Base-by-base conservation (phyloP, 2,329 filamentous ascomycete genomes). In the Botrytis byssoidea region DNA sequence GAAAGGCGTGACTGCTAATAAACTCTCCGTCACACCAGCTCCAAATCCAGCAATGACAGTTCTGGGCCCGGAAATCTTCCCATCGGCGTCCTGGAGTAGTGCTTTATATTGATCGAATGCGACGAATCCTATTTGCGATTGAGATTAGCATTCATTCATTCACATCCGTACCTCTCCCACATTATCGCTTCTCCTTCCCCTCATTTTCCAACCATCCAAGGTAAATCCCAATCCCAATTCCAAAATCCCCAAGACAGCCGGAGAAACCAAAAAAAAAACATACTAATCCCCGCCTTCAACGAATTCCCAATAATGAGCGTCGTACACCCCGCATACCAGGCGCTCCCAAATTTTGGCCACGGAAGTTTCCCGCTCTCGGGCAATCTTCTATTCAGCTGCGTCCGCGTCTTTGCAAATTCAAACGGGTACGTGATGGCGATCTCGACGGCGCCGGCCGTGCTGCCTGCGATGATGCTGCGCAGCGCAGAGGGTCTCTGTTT, bases 311-410 rank as follows among this genome's bases (percentile, higher is more conserved):
- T 94, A 74, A 99, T 97, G 81, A 98, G 85, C 42, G 96, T 98
- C 65, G 96, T 98, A 85, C 96, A 99, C 55, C 96, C 96, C 20
- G 96, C 95, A 83, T 99, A 99, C 96, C 96, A 99, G 83, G 97
- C 94, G 79, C 85, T 86, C 67, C 96, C 96, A 80, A 98, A 98
- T 18, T 93, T 93, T 61, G 96, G 96, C 93, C 94, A 98, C 71
- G 95, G 94, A 44, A 98, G 88, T 85, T 97, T 98, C 86, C 97
- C 87, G 65, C 91, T 92, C 72, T 92, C 91, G 67, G 92, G 87
- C 80, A 98, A 86, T 79, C 91, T 90, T 78, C 92, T 90, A 83
- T 99, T 99, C 80, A 99, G 90, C 83, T 98, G 96, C 73, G 93
- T 93, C 78, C 96, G 88, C 71, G 96, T 98, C 86, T 98, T 98